Conservation (phyloP, 805 yeast genomes). For the Barnettozyma salicaria region DNA sequence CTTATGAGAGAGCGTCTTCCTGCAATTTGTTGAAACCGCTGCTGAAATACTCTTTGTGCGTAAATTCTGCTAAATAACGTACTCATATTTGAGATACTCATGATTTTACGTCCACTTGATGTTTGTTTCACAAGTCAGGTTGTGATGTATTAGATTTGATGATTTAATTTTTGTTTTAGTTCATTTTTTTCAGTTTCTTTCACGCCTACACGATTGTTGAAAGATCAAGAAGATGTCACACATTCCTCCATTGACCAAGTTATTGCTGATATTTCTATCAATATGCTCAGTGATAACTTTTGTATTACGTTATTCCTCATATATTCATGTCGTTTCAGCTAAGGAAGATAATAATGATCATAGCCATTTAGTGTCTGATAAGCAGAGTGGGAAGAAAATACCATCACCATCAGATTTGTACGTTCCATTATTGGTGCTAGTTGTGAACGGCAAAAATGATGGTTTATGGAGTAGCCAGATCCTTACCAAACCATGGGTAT, state of each 20-base stretch:
- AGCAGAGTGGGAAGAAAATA: not conserved
- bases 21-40: too few species aligned
- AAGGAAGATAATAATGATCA: constrained; percentile 21
- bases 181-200: too few species aligned
- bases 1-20: too few species aligned
- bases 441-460: constrained; percentile 33
- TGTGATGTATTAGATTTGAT: too few species aligned
- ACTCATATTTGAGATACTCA: too few species aligned
- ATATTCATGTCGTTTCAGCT: constrained; percentile 24
- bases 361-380: constrained; percentile 17
- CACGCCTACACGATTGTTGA: too few species aligned
- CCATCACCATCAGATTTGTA: constrained; percentile 42
- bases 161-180: too few species aligned
- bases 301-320: constrained; percentile 28
- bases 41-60: too few species aligned
- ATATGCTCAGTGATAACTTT: constrained; percentile 26
- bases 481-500: constrained; percentile 42
- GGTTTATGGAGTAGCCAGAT: constrained; percentile 30
- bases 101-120: too few species aligned
- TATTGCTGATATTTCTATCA: constrained; percentile 19
- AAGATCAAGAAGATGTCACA: constrained; percentile 11
- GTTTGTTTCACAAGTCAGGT: too few species aligned
- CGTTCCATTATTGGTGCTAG: constrained; percentile 46
- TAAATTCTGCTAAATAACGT: too few species aligned
- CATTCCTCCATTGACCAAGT: constrained; percentile 31